Base-by-base conservation (phyloP, 2,329 filamentous ascomycete genomes). In the Paraconiothyrium sp. region DNA sequence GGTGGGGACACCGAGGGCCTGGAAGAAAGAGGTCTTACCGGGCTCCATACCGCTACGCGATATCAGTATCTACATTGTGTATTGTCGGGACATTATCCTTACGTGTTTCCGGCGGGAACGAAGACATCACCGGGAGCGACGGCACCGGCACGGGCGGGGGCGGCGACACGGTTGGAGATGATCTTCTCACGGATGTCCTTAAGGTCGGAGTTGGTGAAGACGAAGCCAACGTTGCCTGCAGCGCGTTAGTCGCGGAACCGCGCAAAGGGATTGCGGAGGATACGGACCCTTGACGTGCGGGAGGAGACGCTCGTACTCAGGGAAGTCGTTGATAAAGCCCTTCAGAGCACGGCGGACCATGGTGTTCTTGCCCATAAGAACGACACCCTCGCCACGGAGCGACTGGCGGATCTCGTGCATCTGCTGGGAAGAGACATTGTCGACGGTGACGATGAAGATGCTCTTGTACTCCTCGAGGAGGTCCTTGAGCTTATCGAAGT, bases 401-500 rank as follows among this genome's bases (percentile, higher is more conserved):
- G 92, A 85, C 79, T 90, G 85, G 83, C 95, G 92, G 84, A 99
- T 98, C 90, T 99, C 95, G 92, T 99, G 95, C 96, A 99, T 99
- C 90, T 99, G 96, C 90, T 99, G 95, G 76, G 95, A 99, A 84
- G 91, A 93, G 90, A 99, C 95, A 99, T 98, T 99, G 93, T 98
- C 78, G 69, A 80, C 78, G 81, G 81, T 89, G 83, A 97, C 94
- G 84, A 99, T 94, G 92, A 99, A 98, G 87, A 98, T 92, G 80
- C 92, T 94, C 83, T 89, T 89, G 91, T 96, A 98, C 83, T 93
- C 90, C 87, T 98, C 92, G 83, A 99, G 91, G 83, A 98, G 90
- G 84, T 83, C 84, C 91, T 97, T 97, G 83, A 99, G 93, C 93
- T 98, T 98, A 84, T 97, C 94, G 88, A 99, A 99, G 90, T 99